A percentile compares a stretch with the other conserved stretches of the same genome.
Evolutionary conservation across 345 rosid genomes (phyloP).

Genomic region (Acer yangbiense): DNA sequence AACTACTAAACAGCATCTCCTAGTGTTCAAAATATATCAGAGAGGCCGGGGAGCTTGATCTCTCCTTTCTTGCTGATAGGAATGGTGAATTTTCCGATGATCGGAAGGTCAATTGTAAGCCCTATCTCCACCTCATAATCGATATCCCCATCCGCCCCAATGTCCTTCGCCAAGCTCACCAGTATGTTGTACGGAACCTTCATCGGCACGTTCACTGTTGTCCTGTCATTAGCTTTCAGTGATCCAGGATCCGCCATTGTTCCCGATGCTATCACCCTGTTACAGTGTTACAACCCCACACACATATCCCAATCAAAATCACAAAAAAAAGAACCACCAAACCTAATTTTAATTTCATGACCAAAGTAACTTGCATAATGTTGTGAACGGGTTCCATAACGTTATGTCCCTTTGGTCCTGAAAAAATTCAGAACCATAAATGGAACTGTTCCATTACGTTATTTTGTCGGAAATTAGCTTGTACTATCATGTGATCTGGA

Average conservation of each 20-base stretch:
- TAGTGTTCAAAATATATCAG: slow-evolving; percentile 45
- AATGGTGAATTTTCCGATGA: slow-evolving; percentile 68
- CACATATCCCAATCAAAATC: no score
- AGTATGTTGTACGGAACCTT: slow-evolving; percentile 66
- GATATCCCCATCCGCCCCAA: slow-evolving; percentile 77
- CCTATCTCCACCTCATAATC: slow-evolving; percentile 73
- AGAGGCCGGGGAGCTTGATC: slow-evolving; percentile 77
- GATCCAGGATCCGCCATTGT: slow-evolving; percentile 89
- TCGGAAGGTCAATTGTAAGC: slow-evolving; percentile 70
- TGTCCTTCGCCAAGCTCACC: slow-evolving; percentile 63
- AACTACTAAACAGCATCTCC: not conserved
- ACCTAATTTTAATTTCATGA: no score
- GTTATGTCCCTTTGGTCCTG: no score
- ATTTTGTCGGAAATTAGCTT: no score
- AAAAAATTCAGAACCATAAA: no score
- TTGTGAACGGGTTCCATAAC: no score
- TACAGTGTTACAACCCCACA: no score
- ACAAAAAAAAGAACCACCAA: no score
- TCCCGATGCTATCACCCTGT: slow-evolving; percentile 77
- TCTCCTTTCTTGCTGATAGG: slow-evolving; percentile 72
- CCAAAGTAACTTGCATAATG: no score
- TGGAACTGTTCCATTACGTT: no score
- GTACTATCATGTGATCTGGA: no score
- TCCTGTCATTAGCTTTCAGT: slow-evolving; percentile 56
- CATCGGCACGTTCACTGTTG: slow-evolving; percentile 60